These are phyloP conservation scores for Exutisphaerella laricina DNA, from an alignment of 2,329 filamentous ascomycete genomes.

Conservation along the genomic window DNA sequence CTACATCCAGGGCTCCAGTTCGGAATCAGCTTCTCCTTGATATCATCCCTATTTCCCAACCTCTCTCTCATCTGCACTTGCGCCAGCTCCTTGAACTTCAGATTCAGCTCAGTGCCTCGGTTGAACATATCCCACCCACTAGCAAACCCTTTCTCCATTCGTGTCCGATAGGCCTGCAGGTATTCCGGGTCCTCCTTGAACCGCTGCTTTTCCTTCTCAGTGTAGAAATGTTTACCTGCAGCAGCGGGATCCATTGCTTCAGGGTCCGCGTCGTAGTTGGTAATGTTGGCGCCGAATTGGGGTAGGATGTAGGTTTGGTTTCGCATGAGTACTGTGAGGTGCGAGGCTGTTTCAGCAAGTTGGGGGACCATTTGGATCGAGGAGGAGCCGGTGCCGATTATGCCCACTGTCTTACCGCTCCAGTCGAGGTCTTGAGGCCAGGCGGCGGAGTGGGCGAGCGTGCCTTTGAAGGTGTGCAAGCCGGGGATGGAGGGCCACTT, in stretches of 20 bases:
- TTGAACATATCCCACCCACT: conserved; percentile 24
- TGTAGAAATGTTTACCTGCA: conserved; percentile 26
- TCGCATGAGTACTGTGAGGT: conserved; percentile 31
- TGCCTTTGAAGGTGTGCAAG: conserved; percentile 47
- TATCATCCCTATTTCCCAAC: conserved; percentile 49
- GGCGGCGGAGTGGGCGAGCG: conserved; percentile 50
- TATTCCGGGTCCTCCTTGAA: conserved; percentile 31
- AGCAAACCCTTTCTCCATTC: conserved; percentile 27
- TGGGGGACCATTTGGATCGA: conserved; percentile 33
- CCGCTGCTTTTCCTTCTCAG: conserved; percentile 28
- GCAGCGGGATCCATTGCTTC: conserved; percentile 18
- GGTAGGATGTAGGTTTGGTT: conserved; percentile 33
- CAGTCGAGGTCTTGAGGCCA: conserved; percentile 45
- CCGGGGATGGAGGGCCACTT: conserved; percentile 51
- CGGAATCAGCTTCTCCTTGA: conserved; percentile 54
- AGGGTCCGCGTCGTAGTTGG: conserved; percentile 21
- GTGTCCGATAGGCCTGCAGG: conserved; percentile 33
- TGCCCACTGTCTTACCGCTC: conserved; percentile 20
- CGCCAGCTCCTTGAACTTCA: conserved; percentile 17
- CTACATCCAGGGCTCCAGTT: conserved; percentile 62
- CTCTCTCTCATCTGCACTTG: conserved; percentile 45
- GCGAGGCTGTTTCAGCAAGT: conserved; percentile 27
- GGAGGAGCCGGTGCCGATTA: conserved; percentile 25
- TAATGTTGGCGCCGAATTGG: conserved; percentile 23
- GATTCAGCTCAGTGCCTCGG: conserved; percentile 13